Evolutionary conservation across 2,329 filamentous ascomycete genomes (phyloP).

Genomic region (Plenodomus biglobosus): DNA sequence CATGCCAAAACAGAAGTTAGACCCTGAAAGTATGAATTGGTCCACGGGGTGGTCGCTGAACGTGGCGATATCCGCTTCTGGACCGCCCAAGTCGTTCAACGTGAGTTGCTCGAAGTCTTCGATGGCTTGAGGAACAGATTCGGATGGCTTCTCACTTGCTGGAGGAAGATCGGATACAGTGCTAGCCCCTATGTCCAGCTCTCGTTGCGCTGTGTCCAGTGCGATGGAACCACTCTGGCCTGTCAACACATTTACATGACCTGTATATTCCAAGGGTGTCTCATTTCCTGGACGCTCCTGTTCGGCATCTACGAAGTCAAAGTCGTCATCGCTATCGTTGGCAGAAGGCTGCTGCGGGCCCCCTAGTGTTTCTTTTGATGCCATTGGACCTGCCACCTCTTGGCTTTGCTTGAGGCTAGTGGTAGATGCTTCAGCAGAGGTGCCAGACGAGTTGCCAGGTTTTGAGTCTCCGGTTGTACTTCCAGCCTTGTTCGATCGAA

Average conservation of each 20-base stretch:
- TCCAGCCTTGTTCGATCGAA: slow-evolving; percentile 14
- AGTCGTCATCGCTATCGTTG: slow-evolving; percentile 37
- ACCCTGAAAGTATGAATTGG: slow-evolving; percentile 83
- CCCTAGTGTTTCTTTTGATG: slow-evolving; percentile 13
- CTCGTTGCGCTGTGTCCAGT: slow-evolving; percentile 27
- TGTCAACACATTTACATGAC: slow-evolving; percentile 43
- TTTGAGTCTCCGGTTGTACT: slow-evolving; percentile 12
- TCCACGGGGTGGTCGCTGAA: slow-evolving; percentile 74
- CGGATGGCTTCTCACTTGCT: slow-evolving; percentile 18
- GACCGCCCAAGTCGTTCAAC: slow-evolving; percentile 32
- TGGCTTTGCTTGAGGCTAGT: slow-evolving; percentile 18
- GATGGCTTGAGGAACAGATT: slow-evolving; percentile 23
- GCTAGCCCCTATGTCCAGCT: slow-evolving; percentile 27
- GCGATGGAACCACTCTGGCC: slow-evolving; percentile 26
- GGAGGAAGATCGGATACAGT: slow-evolving; percentile 28
- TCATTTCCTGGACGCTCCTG: slow-evolving; percentile 51
- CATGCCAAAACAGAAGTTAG: slow-evolving; percentile 86
- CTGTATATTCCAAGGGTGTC: slow-evolving; percentile 53
- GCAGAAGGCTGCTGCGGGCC: slow-evolving; percentile 7
- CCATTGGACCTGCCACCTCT: slow-evolving; percentile 2
- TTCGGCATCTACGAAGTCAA: slow-evolving; percentile 62
- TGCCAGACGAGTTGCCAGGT: slow-evolving; percentile 16
- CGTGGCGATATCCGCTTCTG: slow-evolving; percentile 61
- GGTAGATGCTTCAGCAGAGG: slow-evolving; percentile 19
- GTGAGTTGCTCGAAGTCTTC: slow-evolving; percentile 39